phyloP scores from a whole-genome alignment of 2,329 filamentous ascomycete genomes.

The Myriosclerotinia duriaeana region DNA sequence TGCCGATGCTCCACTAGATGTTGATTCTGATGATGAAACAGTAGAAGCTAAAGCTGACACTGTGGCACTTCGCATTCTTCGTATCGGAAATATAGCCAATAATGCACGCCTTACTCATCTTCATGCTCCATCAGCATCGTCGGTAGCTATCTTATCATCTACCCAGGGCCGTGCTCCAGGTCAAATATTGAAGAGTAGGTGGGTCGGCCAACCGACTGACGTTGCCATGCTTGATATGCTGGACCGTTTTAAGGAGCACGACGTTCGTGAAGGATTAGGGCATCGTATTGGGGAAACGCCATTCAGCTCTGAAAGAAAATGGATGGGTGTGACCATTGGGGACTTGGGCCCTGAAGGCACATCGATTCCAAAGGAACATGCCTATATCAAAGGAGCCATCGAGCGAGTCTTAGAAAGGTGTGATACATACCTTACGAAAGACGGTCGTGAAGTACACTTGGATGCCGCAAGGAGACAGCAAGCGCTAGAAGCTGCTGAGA shows the following conservation, averaged over 20 bases:
- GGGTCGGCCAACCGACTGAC: conserved; percentile 96
- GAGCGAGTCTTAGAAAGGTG: conserved; percentile 84
- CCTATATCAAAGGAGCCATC: conserved; percentile 93
- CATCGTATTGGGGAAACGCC: conserved; percentile 80
- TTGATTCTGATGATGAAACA: conserved; percentile 54
- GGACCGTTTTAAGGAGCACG: conserved; percentile 87
- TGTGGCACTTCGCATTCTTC: conserved; percentile 75
- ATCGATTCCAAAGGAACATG: conserved; percentile 62
- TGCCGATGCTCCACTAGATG: conserved; percentile 49
- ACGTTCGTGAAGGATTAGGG: conserved; percentile 84
- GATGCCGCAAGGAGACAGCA: conserved; percentile 74
- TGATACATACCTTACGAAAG: conserved; percentile 83
- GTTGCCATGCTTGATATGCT: conserved; percentile 94
- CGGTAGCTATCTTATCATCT: conserved; percentile 81
- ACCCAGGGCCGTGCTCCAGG: conserved; percentile 63
- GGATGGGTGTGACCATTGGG: conserved; percentile 94
- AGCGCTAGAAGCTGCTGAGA: conserved; percentile 75
- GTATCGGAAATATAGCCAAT: conserved; percentile 95
- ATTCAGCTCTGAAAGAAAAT: conserved; percentile 96
- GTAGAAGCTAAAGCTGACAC: conserved; percentile 63
- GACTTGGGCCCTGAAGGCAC: conserved; percentile 39
- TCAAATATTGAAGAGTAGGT: conserved; percentile 71
- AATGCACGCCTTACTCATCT: conserved; percentile 79
- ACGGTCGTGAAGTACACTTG: conserved; percentile 82
- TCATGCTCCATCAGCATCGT: conserved; percentile 66